These are phyloP conservation scores for Paecilomyces variotii DNA, from an alignment of 2,329 filamentous ascomycete genomes.

Conservation along the genomic window DNA sequence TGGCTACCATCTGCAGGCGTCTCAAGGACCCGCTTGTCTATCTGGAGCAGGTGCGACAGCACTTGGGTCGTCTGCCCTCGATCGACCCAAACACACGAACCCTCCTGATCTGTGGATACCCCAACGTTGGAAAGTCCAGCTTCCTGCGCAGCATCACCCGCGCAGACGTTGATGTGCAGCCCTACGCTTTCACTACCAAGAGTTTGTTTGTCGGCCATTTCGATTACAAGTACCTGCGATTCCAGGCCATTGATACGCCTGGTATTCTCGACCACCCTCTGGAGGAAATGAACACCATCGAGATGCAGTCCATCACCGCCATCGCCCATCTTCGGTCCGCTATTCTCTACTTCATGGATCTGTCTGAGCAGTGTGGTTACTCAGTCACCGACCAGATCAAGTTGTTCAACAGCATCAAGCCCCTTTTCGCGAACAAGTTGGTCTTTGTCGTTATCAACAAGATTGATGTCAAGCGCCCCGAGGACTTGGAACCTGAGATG, in stretches of 20 bases:
- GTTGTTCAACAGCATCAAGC: constrained; percentile 93
- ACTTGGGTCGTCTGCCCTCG: constrained; percentile 92
- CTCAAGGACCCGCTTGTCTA: constrained; percentile 92
- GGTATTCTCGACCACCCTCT: constrained; percentile 95
- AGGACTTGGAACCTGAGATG: constrained; percentile 73
- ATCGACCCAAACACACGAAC: constrained; percentile 98
- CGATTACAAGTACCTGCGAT: constrained; percentile 87
- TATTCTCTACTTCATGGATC: constrained; percentile 96
- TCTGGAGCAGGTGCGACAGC: constrained; percentile 92
- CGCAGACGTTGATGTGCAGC: constrained; percentile 93
- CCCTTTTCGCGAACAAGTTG: constrained; percentile 92
- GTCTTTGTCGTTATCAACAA: constrained; percentile 98
- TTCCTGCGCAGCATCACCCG: constrained; percentile 88
- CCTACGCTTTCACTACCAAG: constrained; percentile 98
- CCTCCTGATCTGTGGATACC: constrained; percentile 92
- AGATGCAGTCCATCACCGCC: constrained; percentile 97
- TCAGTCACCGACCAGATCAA: constrained; percentile 86
- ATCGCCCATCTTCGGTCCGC: constrained; percentile 94
- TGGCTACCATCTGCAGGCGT: constrained; percentile 94
- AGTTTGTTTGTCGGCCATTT: constrained; percentile 96
- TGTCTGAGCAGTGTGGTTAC: constrained; percentile 95
- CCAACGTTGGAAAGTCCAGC: constrained; percentile 94
- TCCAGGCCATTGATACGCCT: constrained; percentile 95
- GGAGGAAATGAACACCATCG: constrained; percentile 99
- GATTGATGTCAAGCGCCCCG: constrained; percentile 82